Evolutionary conservation across 192 early-diverging fungal genomes (phyloP), one percentile per base, ranked within the genome.

Genomic region (Ramicandelaber brevisporus): DNA sequence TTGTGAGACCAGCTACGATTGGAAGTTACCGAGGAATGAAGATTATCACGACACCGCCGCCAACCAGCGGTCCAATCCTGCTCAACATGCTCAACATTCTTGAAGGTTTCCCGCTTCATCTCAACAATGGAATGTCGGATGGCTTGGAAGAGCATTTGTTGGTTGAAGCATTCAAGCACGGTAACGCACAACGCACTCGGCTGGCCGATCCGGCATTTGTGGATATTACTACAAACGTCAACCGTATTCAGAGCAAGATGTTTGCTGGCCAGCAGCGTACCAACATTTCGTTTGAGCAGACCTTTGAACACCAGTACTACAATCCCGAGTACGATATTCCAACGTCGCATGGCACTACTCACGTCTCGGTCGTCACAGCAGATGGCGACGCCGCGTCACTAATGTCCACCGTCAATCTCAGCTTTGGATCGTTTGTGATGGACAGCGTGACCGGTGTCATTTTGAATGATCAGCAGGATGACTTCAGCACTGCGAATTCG

Each of bases 391-490:
- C 79, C 0, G 84, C 84, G n/a, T 49, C 78, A 1, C 33, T 87
- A 35, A 90, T 84, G 1, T 82, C 78, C 15, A 96, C 90, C 0
- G 59, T 81, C 4, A 96, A 96, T 47, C 48, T 90, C 19, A 47
- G 74, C 27, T 90, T 90, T 59, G 89, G 89, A 6, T 70, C 80
- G 3, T 67, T 65, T 24, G 44, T 96, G 16, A 64, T 90, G 65
- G 82, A 96, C 44, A 65, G 61, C 6, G 52, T 35, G n/a, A 87
- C 82, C 0, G 89, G 86, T n/a, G 53, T 96, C 29, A 75, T 96
- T 21, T 52, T 96, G 26, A 96, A 96, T 45, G 72, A 90, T 42
- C 72, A 90, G 40, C 88, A 90, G 86, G 78, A 90, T 45, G 86
- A 96, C 38, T 96, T 90, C 38, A 75, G 71, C 28, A 77, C 71